A percentile compares a stretch with the other conserved stretches of the same genome.
phyloP scores from a whole-genome alignment of 345 rosid species.

The Erysimum cheiranthoides region DNA sequence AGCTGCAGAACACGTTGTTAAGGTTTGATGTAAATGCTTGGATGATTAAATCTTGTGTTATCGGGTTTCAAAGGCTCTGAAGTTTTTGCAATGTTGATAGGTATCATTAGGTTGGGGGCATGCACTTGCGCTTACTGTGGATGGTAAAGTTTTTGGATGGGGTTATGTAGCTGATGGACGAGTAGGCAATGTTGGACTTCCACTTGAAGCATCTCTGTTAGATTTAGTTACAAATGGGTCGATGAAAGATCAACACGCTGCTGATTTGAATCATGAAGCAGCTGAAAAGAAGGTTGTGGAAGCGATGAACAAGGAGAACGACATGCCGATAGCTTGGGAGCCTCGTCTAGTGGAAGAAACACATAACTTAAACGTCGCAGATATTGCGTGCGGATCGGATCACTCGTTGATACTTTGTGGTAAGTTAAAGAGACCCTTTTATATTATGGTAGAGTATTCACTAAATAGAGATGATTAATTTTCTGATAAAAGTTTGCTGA shows the following conservation, averaged over 20 bases:
- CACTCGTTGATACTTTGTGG: slow-evolving; percentile 83
- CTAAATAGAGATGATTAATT: neutral
- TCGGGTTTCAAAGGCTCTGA: neutral
- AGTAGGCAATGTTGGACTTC: slow-evolving; percentile 64
- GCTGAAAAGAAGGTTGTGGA: slow-evolving; percentile 71
- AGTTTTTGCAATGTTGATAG: slow-evolving; percentile 48
- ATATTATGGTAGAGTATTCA: neutral
- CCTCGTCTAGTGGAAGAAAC: slow-evolving; percentile 75
- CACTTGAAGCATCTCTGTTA: slow-evolving; percentile 58
- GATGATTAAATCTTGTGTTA: neutral
- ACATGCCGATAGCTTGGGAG: slow-evolving; percentile 88
- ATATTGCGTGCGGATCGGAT: slow-evolving; percentile 84
- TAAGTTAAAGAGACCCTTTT: slow-evolving; percentile 45
- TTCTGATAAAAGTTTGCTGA: slow-evolving; percentile 18
- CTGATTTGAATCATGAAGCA: slow-evolving; percentile 48
- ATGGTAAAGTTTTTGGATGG: slow-evolving; percentile 87
- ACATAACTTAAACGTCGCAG: slow-evolving; percentile 53
- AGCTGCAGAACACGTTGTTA: slow-evolving; percentile 63
- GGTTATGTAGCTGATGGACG: slow-evolving; percentile 94
- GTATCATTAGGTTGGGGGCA: slow-evolving; percentile 98
- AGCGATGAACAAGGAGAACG: slow-evolving; percentile 76
- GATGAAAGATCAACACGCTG: slow-evolving; percentile 15
- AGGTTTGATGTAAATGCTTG: slow-evolving; percentile 59
- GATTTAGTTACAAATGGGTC: slow-evolving; percentile 49
- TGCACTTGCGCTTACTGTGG: slow-evolving; percentile 71